Percentiles rank a stretch among this genome's conserved stretches.
phyloP scores from a whole-genome alignment of 495 filamentous ascomycete genomes.

The Penicillium malachiteum region DNA sequence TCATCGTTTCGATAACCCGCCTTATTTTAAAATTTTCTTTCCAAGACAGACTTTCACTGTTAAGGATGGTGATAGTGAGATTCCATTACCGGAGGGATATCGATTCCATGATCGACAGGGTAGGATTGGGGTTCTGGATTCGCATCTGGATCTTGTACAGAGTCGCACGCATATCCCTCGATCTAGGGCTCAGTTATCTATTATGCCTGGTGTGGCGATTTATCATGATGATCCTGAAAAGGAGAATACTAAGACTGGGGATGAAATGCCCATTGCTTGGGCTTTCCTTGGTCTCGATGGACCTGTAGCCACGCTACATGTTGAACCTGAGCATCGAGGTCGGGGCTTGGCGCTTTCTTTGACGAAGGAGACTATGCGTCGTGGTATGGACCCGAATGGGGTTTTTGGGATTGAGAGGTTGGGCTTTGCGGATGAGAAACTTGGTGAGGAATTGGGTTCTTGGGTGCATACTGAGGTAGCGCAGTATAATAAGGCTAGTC shows the following conservation, averaged over 20 bases:
- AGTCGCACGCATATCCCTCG: constrained; percentile 42
- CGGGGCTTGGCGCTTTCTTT: constrained; percentile 42
- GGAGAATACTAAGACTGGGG: neutral
- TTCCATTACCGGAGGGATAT: constrained; percentile 30
- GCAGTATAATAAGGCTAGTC: constrained; percentile 44
- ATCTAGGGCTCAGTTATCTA: constrained; percentile 27
- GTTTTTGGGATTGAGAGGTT: constrained; percentile 19
- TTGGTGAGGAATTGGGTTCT: constrained; percentile 3
- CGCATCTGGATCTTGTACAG: constrained; percentile 38
- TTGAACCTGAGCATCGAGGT: constrained; percentile 48
- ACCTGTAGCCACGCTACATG: constrained; percentile 47
- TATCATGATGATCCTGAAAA: constrained; percentile 19
- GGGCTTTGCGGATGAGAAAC: constrained; percentile 6
- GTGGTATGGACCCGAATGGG: constrained; percentile 24
- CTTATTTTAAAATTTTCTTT: constrained; percentile 39
- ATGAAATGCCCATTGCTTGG: constrained; percentile 40
- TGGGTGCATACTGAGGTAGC: constrained; percentile 51
- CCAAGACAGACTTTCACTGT: constrained; percentile 9
- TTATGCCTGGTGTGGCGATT: constrained; percentile 34
- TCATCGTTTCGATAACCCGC: constrained; percentile 35
- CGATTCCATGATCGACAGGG: constrained; percentile 28
- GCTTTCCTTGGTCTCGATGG: constrained; percentile 50
- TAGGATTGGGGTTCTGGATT: constrained; percentile 18
- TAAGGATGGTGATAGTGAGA: neutral
- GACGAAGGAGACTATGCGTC: constrained; percentile 34